Percentiles rank a stretch among this genome's conserved stretches.
Evolutionary conservation across 805 yeast genomes (phyloP).

Genomic region (Kluyveromyces wickerhamii): DNA sequence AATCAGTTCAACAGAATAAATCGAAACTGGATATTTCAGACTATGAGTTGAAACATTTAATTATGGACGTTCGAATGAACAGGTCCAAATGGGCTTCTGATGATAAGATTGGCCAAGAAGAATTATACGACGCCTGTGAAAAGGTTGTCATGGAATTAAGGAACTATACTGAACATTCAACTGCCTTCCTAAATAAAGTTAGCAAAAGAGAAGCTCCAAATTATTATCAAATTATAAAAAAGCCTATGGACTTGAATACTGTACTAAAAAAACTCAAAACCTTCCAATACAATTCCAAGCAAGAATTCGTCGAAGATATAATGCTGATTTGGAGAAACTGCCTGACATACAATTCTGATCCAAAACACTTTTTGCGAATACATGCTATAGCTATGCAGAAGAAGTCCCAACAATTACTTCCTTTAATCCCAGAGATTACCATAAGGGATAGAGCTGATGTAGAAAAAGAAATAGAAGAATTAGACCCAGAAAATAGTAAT

Average conservation of each 20-base stretch:
- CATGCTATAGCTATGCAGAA: conserved; percentile 97
- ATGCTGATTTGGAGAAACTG: conserved; percentile 96
- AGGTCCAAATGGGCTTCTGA: conserved; percentile 98
- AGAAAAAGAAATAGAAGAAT: conserved; percentile 53
- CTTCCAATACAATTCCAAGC: conserved; percentile 74
- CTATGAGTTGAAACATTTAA: conserved; percentile 70
- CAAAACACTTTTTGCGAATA: conserved; percentile 79
- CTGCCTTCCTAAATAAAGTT: conserved; percentile 93
- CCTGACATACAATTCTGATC: conserved; percentile 86
- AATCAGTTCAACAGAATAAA: conserved; percentile 70
- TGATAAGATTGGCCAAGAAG: conserved; percentile 94
- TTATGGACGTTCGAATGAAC: conserved; percentile 89
- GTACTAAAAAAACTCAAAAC: conserved; percentile 83
- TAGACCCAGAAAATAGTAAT: conserved; percentile 33
- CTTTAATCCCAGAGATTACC: conserved; percentile 82
- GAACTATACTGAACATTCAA: conserved; percentile 91
- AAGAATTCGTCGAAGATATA: conserved; percentile 89
- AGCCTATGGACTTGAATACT: conserved; percentile 94
- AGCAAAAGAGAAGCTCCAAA: conserved; percentile 97
- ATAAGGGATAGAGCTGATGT: conserved; percentile 66
- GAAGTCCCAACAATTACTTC: conserved; percentile 65
- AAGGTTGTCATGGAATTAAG: conserved; percentile 86
- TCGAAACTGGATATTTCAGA: conserved; percentile 72
- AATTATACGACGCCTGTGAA: conserved; percentile 94
- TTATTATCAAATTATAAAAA: conserved; percentile 79